These are phyloP conservation scores for Picea engelmannii DNA, from an alignment of 83 land plant genomes.

Conservation along the genomic window DNA sequence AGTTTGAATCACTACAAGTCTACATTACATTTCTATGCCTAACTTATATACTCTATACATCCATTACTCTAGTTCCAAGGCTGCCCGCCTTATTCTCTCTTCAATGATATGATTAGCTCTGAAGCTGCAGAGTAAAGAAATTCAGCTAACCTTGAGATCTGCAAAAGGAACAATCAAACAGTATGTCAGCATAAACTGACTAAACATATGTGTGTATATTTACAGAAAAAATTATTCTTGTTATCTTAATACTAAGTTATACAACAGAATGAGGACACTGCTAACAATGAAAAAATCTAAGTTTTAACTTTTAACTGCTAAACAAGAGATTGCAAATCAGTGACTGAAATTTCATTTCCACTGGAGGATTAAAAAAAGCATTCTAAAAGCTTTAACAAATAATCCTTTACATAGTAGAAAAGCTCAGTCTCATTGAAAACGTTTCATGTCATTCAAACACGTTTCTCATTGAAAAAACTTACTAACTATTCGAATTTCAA, in stretches of 20 bases:
- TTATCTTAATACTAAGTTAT: neutral
- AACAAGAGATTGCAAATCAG: neutral
- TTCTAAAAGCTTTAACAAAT: too few species aligned
- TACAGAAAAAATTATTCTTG: neutral
- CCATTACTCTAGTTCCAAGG: neutral
- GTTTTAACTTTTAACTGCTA: neutral
- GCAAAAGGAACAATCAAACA: slow-evolving; percentile 23
- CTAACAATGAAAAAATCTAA: neutral
- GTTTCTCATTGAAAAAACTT: neutral
- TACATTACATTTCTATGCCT: slow-evolving; percentile 9
- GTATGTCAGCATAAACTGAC: neutral
- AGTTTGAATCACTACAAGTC: neutral
- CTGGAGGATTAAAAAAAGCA: too few species aligned
- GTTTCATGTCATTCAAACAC: neutral
- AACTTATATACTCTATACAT: neutral
- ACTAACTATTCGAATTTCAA: neutral
- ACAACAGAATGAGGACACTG: neutral
- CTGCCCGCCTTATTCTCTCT: neutral
- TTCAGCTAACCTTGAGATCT: slow-evolving; percentile 53
- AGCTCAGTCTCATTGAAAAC: too few species aligned
- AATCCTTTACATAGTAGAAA: too few species aligned
- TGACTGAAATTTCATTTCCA: neutral
- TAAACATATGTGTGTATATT: neutral
- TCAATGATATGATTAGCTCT: neutral
- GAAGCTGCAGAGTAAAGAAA: neutral